phyloP scores from a whole-genome alignment of 2,329 filamentous ascomycete genomes.

The Aaosphaeria arxii region DNA sequence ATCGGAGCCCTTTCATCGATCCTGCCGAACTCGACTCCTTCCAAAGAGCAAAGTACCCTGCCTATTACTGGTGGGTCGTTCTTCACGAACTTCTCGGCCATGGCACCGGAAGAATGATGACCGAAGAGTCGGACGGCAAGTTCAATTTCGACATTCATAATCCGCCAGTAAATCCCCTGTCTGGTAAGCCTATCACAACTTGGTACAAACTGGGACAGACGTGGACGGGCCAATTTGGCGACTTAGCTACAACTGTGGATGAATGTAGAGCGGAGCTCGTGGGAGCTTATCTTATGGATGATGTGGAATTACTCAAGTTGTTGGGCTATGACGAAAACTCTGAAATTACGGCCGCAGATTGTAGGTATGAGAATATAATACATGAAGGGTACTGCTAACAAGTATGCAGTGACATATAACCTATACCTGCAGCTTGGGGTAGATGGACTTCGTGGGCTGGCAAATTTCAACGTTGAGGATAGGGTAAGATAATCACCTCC shows the following conservation, averaged over 20 bases:
- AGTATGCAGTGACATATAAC: conserved; percentile 5
- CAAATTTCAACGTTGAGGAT: conserved; percentile 8
- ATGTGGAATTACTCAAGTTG: conserved; percentile 5
- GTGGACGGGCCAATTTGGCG: conserved; percentile 7
- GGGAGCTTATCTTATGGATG: conserved; percentile 4
- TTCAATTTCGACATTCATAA: conserved; percentile 10
- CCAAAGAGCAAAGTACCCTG: conserved; percentile 5
- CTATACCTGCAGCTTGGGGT: conserved; percentile 7
- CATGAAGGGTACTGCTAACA: neutral
- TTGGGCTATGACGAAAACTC: conserved; percentile 8
- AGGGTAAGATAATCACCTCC: conserved; percentile 1
- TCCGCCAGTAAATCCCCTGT: conserved; percentile 6
- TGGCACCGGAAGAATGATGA: conserved; percentile 10
- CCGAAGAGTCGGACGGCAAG: conserved; percentile 2
- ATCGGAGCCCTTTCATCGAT: conserved; percentile 5
- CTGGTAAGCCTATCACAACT: conserved; percentile 3
- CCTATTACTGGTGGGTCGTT: conserved; percentile 4
- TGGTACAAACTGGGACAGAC: conserved; percentile 10
- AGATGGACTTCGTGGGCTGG: conserved; percentile 6
- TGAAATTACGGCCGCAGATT: conserved; percentile 7
- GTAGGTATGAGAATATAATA: conserved; percentile 2
- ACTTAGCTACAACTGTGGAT: conserved; percentile 7
- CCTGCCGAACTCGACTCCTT: conserved; percentile 6
- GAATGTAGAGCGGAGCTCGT: conserved; percentile 9
- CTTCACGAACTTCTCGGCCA: conserved; percentile 12